A percentile compares a stretch with the other conserved stretches of the same genome.
These are phyloP conservation scores for Rosa lucieae DNA, from an alignment of 306 rosid genomes.

Conservation along the genomic window DNA sequence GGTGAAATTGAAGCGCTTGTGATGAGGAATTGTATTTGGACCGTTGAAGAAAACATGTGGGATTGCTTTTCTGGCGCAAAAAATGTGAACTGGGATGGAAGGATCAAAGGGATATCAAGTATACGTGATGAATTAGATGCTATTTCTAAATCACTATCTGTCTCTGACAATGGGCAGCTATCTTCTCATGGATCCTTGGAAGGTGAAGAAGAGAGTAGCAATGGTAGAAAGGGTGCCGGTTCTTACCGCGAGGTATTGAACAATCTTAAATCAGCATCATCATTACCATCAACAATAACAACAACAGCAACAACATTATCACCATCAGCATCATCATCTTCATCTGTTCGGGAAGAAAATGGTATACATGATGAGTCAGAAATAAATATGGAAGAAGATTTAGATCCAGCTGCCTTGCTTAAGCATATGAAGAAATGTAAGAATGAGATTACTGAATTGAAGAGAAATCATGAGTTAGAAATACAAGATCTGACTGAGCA, in stretches of 20 bases:
- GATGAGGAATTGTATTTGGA: conserved; percentile 45
- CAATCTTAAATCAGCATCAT: conserved; percentile 14
- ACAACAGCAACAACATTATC: background rate
- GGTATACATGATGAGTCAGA: conserved; percentile 58
- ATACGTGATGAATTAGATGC: conserved; percentile 66
- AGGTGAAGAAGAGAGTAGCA: conserved; percentile 49
- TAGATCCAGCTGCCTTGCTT: conserved; percentile 40
- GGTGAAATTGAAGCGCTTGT: conserved; percentile 39
- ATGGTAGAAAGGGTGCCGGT: conserved; percentile 42
- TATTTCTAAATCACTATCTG: conserved; percentile 50
- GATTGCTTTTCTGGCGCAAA: conserved; percentile 36
- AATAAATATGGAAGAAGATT: conserved; percentile 40
- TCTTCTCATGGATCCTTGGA: conserved; percentile 72
- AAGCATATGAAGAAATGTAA: conserved; percentile 48
- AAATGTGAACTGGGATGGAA: conserved; percentile 43
- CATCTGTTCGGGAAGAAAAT: conserved; percentile 52
- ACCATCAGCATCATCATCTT: conserved; percentile 22
- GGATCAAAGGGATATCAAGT: conserved; percentile 53
- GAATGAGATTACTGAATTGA: conserved; percentile 64
- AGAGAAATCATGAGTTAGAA: conserved; percentile 78
- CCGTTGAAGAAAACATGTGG: conserved; percentile 46
- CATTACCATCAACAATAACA: background rate
- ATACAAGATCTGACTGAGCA: conserved; percentile 49
- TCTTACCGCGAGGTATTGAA: conserved; percentile 43
- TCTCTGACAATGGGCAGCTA: conserved; percentile 57